Evolutionary conservation across 768 basidiomycete genomes (phyloP).

Genomic region (Pisolithus marmoratus): DNA sequence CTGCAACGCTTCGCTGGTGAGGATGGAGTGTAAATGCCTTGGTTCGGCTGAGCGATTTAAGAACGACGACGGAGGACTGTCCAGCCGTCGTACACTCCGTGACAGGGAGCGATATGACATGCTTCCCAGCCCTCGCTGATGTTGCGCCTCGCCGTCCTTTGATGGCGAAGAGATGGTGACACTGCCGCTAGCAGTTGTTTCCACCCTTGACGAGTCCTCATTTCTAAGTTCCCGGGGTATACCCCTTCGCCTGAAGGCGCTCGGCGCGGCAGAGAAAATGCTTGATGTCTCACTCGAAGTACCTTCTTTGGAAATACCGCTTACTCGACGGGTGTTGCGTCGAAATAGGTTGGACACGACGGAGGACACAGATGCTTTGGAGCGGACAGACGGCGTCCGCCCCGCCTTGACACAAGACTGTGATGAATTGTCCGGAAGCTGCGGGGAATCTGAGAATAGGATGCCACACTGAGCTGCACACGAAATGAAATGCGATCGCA

Average conservation of each 20-base stretch:
- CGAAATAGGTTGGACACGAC: slow-evolving; percentile 48
- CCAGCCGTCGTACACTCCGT: slow-evolving; percentile 41
- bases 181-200: slow-evolving; percentile 36
- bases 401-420: slow-evolving; percentile 29
- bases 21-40: slow-evolving; percentile 31
- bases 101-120: slow-evolving; percentile 36
- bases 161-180: slow-evolving; percentile 40
- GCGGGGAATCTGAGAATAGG: slow-evolving; percentile 12
- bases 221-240: slow-evolving; percentile 38
- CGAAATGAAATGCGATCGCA: background rate
- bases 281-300: slow-evolving; percentile 41
- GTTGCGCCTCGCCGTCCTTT: slow-evolving; percentile 23
- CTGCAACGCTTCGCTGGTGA: slow-evolving; percentile 31
- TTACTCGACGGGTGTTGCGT: slow-evolving; percentile 33
- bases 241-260: slow-evolving; percentile 39
- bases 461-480: slow-evolving; percentile 6
- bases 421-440: slow-evolving; percentile 10
- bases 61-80: slow-evolving; percentile 58
- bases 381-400: slow-evolving; percentile 49
- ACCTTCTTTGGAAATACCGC: slow-evolving; percentile 35
- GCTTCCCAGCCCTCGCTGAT: slow-evolving; percentile 13
- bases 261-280: slow-evolving; percentile 22
- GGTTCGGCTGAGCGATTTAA: slow-evolving; percentile 27
- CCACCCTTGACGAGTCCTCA: slow-evolving; percentile 17
- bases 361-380: slow-evolving; percentile 48